Percentiles rank a stretch among this genome's conserved stretches.
Conservation (phyloP, 345 rosid genomes). For the Eucalyptus globulus region DNA sequence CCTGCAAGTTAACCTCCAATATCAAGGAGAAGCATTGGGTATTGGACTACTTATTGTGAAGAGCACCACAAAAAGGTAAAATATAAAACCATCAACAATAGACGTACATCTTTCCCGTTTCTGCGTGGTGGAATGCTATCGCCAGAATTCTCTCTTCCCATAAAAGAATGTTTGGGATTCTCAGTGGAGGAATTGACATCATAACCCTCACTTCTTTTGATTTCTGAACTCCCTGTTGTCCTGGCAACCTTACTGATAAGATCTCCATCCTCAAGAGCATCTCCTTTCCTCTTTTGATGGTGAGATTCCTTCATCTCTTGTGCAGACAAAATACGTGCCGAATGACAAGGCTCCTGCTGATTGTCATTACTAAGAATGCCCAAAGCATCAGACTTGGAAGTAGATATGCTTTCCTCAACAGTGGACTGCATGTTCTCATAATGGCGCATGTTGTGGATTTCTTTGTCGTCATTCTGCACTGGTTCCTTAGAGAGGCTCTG, state of each 20-base stretch:
- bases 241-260: background rate
- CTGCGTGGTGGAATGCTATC: slow-evolving; percentile 4
- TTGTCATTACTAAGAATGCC: background rate
- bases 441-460: background rate
- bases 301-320: background rate
- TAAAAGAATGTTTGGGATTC: slow-evolving; percentile 10
- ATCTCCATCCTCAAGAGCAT: background rate
- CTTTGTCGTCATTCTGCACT: background rate
- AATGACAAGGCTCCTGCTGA: background rate
- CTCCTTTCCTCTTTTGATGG: background rate
- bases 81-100: background rate
- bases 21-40: background rate
- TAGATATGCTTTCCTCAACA: background rate
- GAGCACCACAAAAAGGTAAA: background rate
- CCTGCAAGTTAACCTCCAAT: slow-evolving; percentile 33
- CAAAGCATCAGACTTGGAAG: background rate
- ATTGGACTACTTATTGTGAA: background rate
- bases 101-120: slow-evolving; percentile 58
- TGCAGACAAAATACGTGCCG: background rate
- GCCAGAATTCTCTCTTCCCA: slow-evolving; percentile 8
- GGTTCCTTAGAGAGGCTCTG: background rate
- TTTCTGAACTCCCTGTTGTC: background rate
- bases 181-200: slow-evolving; percentile 8
- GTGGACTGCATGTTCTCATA: background rate
- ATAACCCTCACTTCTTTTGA: background rate